Evolutionary conservation across 179 eudicot species (phyloP).

Genomic region (Silene vulgaris): DNA sequence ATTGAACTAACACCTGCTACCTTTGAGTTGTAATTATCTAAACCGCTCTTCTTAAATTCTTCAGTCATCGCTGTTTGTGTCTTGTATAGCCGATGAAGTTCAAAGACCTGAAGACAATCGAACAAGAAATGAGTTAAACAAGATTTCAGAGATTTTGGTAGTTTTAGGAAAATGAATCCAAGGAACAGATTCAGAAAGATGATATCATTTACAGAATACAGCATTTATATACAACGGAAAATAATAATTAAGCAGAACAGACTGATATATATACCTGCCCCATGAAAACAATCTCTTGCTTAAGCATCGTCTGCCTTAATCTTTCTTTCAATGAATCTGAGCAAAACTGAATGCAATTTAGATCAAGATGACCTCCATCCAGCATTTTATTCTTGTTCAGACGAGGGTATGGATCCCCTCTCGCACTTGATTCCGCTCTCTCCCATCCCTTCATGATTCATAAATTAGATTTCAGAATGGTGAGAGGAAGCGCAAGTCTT

Average conservation of each 20-base stretch:
- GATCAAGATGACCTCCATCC: slow-evolving; percentile 23
- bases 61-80: slow-evolving; percentile 43
- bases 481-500: not conserved
- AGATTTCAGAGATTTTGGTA: too few relatives aligned
- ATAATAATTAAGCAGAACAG: not conserved
- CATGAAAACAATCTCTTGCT: slow-evolving; percentile 31
- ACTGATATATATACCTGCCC: slow-evolving; percentile 42
- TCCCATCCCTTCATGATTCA: slow-evolving; percentile 27
- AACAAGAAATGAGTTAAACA: not conserved
- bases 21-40: slow-evolving; percentile 24
- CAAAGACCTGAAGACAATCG: slow-evolving; percentile 44
- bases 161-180: not conserved
- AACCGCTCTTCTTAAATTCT: slow-evolving; percentile 27
- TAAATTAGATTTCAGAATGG: slow-evolving; percentile 17
- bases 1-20: slow-evolving; percentile 18
- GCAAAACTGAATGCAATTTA: slow-evolving; percentile 20
- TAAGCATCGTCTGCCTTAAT: slow-evolving; percentile 34
- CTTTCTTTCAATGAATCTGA: slow-evolving; percentile 22
- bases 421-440: slow-evolving; percentile 13
- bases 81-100: slow-evolving; percentile 49
- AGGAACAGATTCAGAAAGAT: slow-evolving; percentile 3
- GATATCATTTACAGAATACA: not conserved
- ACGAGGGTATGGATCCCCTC: slow-evolving; percentile 1
- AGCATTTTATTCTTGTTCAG: slow-evolving; percentile 24
- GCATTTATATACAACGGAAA: not conserved